These are phyloP conservation scores for Aspergillus caelatus DNA, from an alignment of 2,329 filamentous ascomycete genomes.

Conservation along the genomic window DNA sequence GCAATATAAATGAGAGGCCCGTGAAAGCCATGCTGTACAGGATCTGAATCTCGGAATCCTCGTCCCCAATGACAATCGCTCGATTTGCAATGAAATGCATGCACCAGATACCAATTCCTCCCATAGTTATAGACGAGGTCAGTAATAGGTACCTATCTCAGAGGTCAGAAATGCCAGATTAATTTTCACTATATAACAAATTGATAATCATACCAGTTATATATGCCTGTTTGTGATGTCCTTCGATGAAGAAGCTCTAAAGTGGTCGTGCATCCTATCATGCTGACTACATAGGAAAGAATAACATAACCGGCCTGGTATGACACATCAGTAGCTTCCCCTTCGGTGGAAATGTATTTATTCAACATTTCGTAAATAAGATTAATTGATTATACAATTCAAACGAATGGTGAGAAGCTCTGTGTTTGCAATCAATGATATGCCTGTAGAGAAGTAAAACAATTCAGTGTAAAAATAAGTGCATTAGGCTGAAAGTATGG, in stretches of 20 bases:
- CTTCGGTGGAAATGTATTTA: conserved; percentile 12
- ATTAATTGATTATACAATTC: too few relatives aligned
- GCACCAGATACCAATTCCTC: conserved; percentile 73
- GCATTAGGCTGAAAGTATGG: too few relatives aligned
- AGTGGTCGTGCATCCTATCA: conserved; percentile 75
- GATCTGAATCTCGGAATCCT: conserved; percentile 66
- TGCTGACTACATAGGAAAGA: conserved; percentile 70
- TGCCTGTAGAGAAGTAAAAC: too few relatives aligned
- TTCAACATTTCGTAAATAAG: conserved; percentile 23
- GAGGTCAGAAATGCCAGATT: conserved; percentile 4
- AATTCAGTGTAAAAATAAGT: too few relatives aligned
- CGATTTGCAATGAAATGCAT: conserved; percentile 86
- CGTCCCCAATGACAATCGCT: conserved; percentile 71
- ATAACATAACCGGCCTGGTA: conserved; percentile 65
- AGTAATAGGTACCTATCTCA: conserved; percentile 61
- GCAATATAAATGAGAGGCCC: conserved; percentile 76
- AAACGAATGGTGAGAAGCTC: too few relatives aligned
- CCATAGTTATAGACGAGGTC: conserved; percentile 70
- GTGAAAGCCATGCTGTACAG: conserved; percentile 74
- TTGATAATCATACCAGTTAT: conserved; percentile 64
- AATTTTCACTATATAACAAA: background rate
- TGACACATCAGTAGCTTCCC: conserved; percentile 18
- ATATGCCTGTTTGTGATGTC: conserved; percentile 67
- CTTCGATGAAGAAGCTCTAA: conserved; percentile 79
- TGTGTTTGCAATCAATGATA: too few relatives aligned